A percentile compares a stretch with the other conserved stretches of the same genome.
Conservation (phyloP, 495 filamentous ascomycete species). For the Podospora pseudocomata region DNA sequence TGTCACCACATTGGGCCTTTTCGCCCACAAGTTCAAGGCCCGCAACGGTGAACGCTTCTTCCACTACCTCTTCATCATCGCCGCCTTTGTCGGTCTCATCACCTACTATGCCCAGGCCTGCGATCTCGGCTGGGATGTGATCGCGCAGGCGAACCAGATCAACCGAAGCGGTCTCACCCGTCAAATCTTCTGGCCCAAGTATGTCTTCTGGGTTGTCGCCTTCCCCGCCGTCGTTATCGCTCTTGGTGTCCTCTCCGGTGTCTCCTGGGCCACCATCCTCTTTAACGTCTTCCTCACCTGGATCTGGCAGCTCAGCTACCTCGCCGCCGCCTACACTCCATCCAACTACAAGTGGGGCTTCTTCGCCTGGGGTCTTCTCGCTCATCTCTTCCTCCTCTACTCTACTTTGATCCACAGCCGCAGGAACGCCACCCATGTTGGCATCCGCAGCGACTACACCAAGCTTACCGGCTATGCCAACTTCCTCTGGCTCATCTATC, state of each 20-base stretch:
- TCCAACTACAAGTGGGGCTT: constrained; percentile 53
- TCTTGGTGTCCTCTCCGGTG: constrained; percentile 43
- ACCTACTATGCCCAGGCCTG: constrained; percentile 45
- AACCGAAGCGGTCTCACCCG: constrained; percentile 28
- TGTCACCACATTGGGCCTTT: constrained; percentile 36
- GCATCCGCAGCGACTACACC: constrained; percentile 38
- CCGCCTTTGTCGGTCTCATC: constrained; percentile 44
- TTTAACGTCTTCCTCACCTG: constrained; percentile 44
- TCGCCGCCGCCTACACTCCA: constrained; percentile 41
- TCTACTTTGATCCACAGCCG: constrained; percentile 31
- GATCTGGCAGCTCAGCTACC: constrained; percentile 46
- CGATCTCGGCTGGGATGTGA: constrained; percentile 38
- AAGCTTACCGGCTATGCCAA: constrained; percentile 41
- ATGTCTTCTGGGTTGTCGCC: constrained; percentile 47
- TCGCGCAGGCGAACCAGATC: constrained; percentile 35
- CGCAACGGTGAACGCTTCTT: constrained; percentile 48
- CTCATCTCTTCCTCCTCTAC: constrained; percentile 35
- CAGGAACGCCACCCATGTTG: constrained; percentile 35
- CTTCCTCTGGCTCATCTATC: constrained; percentile 49
- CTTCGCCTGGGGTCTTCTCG: constrained; percentile 43
- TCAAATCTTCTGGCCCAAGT: constrained; percentile 52
- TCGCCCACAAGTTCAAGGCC: constrained; percentile 38
- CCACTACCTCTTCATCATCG: constrained; percentile 52
- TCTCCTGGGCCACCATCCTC: constrained; percentile 46
- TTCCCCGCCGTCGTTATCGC: constrained; percentile 42